These are phyloP conservation scores for Colletotrichum trifolii DNA, from an alignment of 2,329 filamentous ascomycete genomes.

Conservation along the genomic window DNA sequence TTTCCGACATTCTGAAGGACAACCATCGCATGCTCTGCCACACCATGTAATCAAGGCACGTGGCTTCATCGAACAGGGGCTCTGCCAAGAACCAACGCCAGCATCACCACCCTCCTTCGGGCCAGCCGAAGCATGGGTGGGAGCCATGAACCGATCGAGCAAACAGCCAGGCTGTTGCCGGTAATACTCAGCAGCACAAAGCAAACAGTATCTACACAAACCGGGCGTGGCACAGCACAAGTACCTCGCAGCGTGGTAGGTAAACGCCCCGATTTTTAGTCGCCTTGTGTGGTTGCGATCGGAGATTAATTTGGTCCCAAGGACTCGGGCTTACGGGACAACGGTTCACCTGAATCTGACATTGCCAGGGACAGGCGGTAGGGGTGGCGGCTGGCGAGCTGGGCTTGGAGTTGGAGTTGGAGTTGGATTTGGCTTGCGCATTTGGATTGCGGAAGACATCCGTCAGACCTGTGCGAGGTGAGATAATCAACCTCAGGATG, in stretches of 20 bases:
- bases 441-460: too few species aligned
- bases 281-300: slow-evolving; percentile 6
- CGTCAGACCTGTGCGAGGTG: neutral
- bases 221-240: slow-evolving; percentile 11
- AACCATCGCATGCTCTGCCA: slow-evolving; percentile 1
- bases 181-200: neutral
- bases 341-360: slow-evolving; percentile 27
- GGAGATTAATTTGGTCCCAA: slow-evolving; percentile 29
- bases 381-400: neutral
- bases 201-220: slow-evolving; percentile 5
- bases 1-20: neutral
- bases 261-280: too few species aligned
- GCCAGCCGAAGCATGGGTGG: neutral
- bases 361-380: slow-evolving; percentile 4
- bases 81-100: slow-evolving; percentile 4
- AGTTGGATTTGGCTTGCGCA: too few species aligned
- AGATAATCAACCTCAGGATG: slow-evolving; percentile 10
- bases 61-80: neutral
- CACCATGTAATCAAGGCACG: neutral
- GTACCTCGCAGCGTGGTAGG: neutral
- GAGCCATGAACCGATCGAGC: neutral
- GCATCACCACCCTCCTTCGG: neutral
- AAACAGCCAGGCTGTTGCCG: too few species aligned
- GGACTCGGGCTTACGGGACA: neutral
- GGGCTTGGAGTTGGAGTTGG: too few species aligned